phyloP scores from a whole-genome alignment of 2,329 filamentous ascomycete genomes.

The Cladophialophora exuberans region DNA sequence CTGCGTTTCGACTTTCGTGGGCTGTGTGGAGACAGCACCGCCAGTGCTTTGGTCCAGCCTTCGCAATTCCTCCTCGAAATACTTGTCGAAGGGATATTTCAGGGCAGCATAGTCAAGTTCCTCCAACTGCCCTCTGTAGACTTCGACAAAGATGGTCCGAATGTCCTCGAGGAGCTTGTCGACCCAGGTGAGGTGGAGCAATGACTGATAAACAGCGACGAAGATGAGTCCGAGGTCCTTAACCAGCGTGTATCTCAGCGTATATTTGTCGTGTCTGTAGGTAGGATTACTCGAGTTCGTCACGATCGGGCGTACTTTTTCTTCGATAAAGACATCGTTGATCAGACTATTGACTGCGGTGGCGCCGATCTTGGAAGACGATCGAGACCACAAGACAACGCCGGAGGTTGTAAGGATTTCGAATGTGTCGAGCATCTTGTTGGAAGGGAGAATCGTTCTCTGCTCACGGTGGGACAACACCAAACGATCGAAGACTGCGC shows the following conservation, averaged over 20 bases:
- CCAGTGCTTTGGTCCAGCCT: conserved; percentile 66
- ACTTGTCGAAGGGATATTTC: conserved; percentile 85
- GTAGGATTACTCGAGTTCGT: conserved; percentile 68
- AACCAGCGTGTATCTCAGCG: conserved; percentile 86
- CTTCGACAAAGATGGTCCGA: conserved; percentile 83
- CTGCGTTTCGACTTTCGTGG: conserved; percentile 39
- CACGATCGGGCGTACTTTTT: conserved; percentile 67
- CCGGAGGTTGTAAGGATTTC: conserved; percentile 95
- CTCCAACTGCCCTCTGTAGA: conserved; percentile 86
- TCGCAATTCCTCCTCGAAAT: conserved; percentile 89
- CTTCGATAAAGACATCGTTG: conserved; percentile 95
- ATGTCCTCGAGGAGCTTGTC: conserved; percentile 96
- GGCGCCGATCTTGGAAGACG: conserved; percentile 77
- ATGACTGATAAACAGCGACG: conserved; percentile 94
- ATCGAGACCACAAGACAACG: conserved; percentile 94
- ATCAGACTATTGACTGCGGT: conserved; percentile 93
- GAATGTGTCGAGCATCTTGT: conserved; percentile 86
- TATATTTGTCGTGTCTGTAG: conserved; percentile 92
- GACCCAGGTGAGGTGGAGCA: conserved; percentile 94
- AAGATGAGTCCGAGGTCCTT: conserved; percentile 96
- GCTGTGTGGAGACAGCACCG: conserved; percentile 51
- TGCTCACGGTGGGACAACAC: neutral
- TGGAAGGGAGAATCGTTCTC: no score
- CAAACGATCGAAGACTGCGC: neutral
- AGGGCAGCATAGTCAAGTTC: conserved; percentile 77